phyloP scores from a whole-genome alignment of 129 eudicot genomes.

The Pseudognaphalium luteoalbum region DNA sequence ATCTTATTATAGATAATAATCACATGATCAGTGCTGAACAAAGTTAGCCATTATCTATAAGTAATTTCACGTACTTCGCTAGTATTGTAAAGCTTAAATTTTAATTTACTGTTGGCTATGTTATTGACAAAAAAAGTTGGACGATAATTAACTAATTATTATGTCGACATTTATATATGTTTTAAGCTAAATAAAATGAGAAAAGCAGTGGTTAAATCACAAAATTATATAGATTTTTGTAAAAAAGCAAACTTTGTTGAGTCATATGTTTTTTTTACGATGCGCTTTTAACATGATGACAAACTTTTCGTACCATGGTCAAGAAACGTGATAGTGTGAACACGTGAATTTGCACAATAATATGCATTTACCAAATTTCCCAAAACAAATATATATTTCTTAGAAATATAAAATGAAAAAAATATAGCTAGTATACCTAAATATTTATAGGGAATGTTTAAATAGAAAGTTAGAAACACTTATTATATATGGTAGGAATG shows the following conservation, averaged over 20 bases:
- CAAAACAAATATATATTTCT: neutral
- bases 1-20: neutral
- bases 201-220: neutral
- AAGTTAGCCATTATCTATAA: neutral
- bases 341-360: neutral
- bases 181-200: neutral
- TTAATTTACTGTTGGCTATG: no score
- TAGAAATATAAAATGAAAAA: neutral
- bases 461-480: no score
- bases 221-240: no score
- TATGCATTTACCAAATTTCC: neutral
- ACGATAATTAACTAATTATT: no score
- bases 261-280: no score
- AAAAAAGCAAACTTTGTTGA: no score
- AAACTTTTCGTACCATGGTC: neutral
- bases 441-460: no score
- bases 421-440: neutral
- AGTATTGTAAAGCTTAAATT: neutral
- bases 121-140: no score
- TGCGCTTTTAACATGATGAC: neutral
- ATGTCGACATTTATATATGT: neutral
- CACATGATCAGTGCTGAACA: slow-evolving; percentile 3
- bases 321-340: slow-evolving; percentile 1
- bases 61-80: neutral
- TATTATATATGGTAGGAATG: no score